Evolutionary conservation across 164 flowering plant genomes (phyloP).

Genomic region (Liquidambar formosana): DNA sequence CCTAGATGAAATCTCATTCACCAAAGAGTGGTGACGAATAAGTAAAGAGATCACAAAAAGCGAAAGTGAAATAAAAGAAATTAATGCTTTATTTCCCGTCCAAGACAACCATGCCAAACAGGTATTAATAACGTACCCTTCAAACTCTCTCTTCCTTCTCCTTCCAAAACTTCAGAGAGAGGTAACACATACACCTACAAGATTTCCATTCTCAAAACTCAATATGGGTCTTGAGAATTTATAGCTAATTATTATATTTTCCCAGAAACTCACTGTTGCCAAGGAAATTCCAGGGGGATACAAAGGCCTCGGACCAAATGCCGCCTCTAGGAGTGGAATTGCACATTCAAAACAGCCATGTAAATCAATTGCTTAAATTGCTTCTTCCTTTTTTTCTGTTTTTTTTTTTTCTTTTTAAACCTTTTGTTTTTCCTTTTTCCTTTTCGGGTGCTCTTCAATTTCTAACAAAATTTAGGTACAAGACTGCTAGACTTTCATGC

Average conservation of each 20-base stretch:
- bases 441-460: neutral
- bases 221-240: too few relatives aligned
- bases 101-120: neutral
- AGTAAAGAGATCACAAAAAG: neutral
- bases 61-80: neutral
- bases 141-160: neutral
- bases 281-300: too few relatives aligned
- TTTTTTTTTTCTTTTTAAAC: too few relatives aligned
- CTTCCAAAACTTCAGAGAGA: too few relatives aligned
- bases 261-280: neutral
- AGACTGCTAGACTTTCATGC: too few relatives aligned
- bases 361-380: slow-evolving; percentile 17
- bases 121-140: too few relatives aligned
- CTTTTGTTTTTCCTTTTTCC: too few relatives aligned
- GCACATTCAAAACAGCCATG: slow-evolving; percentile 39
- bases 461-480: neutral
- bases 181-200: too few relatives aligned
- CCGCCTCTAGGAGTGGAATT: slow-evolving; percentile 26
- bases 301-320: too few relatives aligned
- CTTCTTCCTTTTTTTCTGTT: neutral
- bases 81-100: slow-evolving; percentile 2
- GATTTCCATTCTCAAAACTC: too few relatives aligned
- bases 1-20: neutral
- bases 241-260: too few relatives aligned
- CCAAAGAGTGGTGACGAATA: neutral